phyloP scores from a whole-genome alignment of 352 stramenopile genomes.

The Phytophthora crassamura region DNA sequence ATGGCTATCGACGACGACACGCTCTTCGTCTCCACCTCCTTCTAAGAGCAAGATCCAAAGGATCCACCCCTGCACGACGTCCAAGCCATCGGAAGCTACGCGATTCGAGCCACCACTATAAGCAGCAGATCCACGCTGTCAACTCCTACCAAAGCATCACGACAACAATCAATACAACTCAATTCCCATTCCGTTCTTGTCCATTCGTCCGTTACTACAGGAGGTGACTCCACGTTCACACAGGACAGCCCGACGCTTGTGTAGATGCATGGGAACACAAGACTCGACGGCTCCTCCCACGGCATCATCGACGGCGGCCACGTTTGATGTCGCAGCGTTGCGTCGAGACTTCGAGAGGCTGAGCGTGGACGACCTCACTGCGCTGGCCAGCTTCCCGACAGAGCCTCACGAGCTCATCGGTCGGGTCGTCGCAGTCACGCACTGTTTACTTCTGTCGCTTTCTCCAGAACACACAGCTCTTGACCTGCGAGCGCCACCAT shows the following conservation, averaged over 20 bases:
- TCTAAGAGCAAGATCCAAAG: constrained; percentile 30
- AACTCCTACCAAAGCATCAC: constrained; percentile 1
- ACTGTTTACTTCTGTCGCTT: constrained; percentile 56
- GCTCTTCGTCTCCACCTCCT: constrained; percentile 63
- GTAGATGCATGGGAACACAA: constrained; percentile 34
- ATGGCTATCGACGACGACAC: constrained; percentile 54
- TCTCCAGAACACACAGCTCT: constrained; percentile 31
- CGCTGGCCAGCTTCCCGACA: constrained; percentile 44
- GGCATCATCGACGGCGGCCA: constrained; percentile 6
- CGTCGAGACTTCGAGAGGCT: constrained; percentile 37
- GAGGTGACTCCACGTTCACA: no score
- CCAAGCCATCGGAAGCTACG: constrained; percentile 33
- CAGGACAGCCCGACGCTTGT: constrained; percentile 9
- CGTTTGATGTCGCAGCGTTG: constrained; percentile 30
- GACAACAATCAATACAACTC: background rate
- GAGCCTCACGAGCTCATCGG: constrained; percentile 57
- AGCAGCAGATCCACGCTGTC: constrained; percentile 20
- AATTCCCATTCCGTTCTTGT: background rate
- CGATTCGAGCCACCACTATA: constrained; percentile 24
- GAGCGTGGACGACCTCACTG: constrained; percentile 48
- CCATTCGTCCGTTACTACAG: constrained; percentile 20
- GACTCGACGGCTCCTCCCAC: background rate
- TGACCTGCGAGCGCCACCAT: constrained; percentile 42
- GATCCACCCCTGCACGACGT: constrained; percentile 8
- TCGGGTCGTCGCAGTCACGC: constrained; percentile 39